Evolutionary conservation across 2,329 filamentous ascomycete genomes (phyloP).

Genomic region (Trichoderma koningii): DNA sequence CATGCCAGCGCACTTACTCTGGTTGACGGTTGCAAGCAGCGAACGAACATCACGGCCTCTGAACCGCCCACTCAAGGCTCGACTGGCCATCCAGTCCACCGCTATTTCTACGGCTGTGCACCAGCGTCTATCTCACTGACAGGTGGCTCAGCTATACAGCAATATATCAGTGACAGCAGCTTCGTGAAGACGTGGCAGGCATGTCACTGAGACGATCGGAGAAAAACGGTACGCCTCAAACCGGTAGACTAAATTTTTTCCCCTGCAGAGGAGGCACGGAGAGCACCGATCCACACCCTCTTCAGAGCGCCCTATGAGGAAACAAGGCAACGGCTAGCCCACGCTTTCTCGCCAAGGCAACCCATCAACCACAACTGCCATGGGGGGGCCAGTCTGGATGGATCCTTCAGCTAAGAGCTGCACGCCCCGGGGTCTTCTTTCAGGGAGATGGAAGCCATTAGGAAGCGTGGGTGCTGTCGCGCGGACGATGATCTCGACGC

Average conservation of each 20-base stretch:
- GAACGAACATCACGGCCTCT: neutral
- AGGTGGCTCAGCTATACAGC: conserved; percentile 7
- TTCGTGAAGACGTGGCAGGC: conserved; percentile 7
- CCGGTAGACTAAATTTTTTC: neutral
- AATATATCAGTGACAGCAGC: neutral
- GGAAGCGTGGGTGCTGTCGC: neutral
- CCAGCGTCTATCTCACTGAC: neutral
- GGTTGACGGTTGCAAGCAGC: neutral
- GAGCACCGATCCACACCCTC: neutral
- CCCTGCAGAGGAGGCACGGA: conserved; percentile 6
- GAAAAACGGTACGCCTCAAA: neutral
- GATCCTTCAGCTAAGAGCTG: neutral
- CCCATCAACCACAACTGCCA: neutral
- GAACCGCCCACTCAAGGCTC: neutral
- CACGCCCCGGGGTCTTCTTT: neutral
- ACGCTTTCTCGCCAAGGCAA: conserved; percentile 10
- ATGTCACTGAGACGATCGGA: neutral
- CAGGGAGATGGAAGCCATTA: neutral
- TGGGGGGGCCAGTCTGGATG: neutral
- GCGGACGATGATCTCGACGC: neutral
- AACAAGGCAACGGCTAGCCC: conserved; percentile 3
- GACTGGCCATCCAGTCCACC: neutral
- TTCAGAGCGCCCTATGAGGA: neutral
- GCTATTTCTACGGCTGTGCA: neutral
- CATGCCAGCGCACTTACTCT: conserved; percentile 9